A percentile compares a stretch with the other conserved stretches of the same genome.
phyloP scores from a whole-genome alignment of 331 rosid genomes.

The Acacia concinna region DNA sequence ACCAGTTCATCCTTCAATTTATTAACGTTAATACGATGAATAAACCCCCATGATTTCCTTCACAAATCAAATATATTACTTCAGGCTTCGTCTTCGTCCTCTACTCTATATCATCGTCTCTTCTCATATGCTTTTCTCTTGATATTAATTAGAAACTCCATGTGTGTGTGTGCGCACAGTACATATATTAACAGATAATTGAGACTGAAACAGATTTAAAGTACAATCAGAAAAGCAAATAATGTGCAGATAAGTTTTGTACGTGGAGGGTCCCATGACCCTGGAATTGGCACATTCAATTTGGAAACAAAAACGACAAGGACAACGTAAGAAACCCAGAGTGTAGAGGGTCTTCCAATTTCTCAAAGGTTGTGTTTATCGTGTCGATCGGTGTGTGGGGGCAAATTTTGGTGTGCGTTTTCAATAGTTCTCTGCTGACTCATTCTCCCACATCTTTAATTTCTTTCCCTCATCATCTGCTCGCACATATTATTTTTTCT shows the following conservation, averaged over 20 bases:
- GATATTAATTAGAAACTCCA: background rate
- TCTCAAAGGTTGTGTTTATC: background rate
- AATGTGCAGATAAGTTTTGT: conserved; percentile 18
- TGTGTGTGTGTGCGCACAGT: too few relatives aligned
- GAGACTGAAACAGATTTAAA: background rate
- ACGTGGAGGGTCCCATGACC: conserved; percentile 6
- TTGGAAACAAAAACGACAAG: conserved; percentile 15
- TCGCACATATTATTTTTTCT: too few relatives aligned
- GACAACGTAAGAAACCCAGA: background rate
- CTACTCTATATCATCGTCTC: too few relatives aligned
- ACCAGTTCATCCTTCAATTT: background rate
- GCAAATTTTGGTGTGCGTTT: background rate
- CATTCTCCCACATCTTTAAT: too few relatives aligned
- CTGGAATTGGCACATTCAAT: conserved; percentile 25
- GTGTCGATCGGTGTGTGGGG: background rate
- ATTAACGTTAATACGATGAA: background rate
- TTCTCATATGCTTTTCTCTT: background rate
- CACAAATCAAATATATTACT: background rate
- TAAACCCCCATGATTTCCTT: background rate
- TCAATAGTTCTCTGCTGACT: conserved; percentile 32
- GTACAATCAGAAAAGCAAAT: conserved; percentile 14
- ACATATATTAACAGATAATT: background rate
- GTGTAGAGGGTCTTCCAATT: background rate
- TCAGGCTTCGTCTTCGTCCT: background rate
- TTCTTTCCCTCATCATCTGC: too few relatives aligned